Evolutionary conservation across 2,329 filamentous ascomycete genomes (phyloP).

Genomic region (Cladorrhinum sp.): DNA sequence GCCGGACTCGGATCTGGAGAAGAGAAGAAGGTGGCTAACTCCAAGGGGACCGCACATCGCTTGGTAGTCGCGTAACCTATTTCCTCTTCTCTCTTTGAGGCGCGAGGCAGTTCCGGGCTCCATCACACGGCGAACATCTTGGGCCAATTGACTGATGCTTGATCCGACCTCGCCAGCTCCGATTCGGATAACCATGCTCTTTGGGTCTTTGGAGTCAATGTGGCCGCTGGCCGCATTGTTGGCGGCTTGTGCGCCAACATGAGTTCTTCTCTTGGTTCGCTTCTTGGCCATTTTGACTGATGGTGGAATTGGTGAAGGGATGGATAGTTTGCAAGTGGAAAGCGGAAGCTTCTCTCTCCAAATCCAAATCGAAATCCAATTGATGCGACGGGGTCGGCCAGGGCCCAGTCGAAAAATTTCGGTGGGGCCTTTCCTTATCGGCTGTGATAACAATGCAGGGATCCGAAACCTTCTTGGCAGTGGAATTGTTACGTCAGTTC

Average conservation of each 20-base stretch:
- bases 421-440: conserved; percentile 23
- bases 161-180: conserved; percentile 90
- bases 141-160: conserved; percentile 85
- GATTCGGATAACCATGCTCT: conserved; percentile 98
- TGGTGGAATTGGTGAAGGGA: conserved; percentile 12
- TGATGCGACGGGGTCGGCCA: conserved; percentile 9
- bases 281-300: conserved; percentile 66
- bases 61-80: conserved; percentile 86
- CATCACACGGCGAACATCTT: conserved; percentile 91
- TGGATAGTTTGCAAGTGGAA: neutral
- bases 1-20: conserved; percentile 82
- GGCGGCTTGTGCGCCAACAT: conserved; percentile 62
- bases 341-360: neutral
- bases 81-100: conserved; percentile 83
- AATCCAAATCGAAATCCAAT: conserved; percentile 7
- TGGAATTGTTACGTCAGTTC: neutral
- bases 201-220: conserved; percentile 68
- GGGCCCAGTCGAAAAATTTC: conserved; percentile 24
- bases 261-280: conserved; percentile 85
- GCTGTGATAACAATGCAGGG: conserved; percentile 14
- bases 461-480: neutral
- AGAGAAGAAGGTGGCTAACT: conserved; percentile 87
- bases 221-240: conserved; percentile 55
- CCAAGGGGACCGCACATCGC: conserved; percentile 94
- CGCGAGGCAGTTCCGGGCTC: conserved; percentile 89